These are phyloP conservation scores for Fraxinus greggii DNA, from an alignment of 305 asterid species.

Conservation along the genomic window DNA sequence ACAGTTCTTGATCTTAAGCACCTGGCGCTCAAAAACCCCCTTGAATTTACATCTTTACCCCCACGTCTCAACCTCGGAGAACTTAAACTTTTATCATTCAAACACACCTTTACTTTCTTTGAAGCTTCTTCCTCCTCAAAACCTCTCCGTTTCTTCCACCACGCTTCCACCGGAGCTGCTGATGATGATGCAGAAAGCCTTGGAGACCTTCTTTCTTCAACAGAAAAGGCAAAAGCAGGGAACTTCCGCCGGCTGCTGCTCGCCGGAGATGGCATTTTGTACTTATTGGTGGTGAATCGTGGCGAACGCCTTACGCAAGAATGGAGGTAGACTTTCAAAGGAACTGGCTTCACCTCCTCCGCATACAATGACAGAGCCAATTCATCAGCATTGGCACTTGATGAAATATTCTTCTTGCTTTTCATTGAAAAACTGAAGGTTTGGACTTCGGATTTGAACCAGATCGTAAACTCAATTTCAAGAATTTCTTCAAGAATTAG, in stretches of 20 bases:
- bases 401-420: neutral
- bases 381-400: slow-evolving; percentile 24
- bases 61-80: slow-evolving; percentile 27
- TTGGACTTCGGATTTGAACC: neutral
- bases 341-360: slow-evolving; percentile 18
- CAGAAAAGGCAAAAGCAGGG: slow-evolving; percentile 23
- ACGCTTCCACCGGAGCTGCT: slow-evolving; percentile 24
- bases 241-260: neutral
- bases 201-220: slow-evolving; percentile 27
- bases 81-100: neutral
- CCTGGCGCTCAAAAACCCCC: slow-evolving; percentile 30
- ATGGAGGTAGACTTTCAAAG: slow-evolving; percentile 28
- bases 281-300: slow-evolving; percentile 33
- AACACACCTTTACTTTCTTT: slow-evolving; percentile 23
- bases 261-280: slow-evolving; percentile 26
- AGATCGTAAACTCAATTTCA: neutral
- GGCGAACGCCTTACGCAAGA: slow-evolving; percentile 40
- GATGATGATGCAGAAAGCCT: slow-evolving; percentile 9
- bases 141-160: slow-evolving; percentile 33
- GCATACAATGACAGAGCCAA: slow-evolving; percentile 49
- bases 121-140: slow-evolving; percentile 25
- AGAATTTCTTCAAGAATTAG: neutral
- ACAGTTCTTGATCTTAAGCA: slow-evolving; percentile 34
- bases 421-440: neutral
- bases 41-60: slow-evolving; percentile 26